phyloP scores from a whole-genome alignment of 768 basidiomycete species.

The Suillus plorans region DNA sequence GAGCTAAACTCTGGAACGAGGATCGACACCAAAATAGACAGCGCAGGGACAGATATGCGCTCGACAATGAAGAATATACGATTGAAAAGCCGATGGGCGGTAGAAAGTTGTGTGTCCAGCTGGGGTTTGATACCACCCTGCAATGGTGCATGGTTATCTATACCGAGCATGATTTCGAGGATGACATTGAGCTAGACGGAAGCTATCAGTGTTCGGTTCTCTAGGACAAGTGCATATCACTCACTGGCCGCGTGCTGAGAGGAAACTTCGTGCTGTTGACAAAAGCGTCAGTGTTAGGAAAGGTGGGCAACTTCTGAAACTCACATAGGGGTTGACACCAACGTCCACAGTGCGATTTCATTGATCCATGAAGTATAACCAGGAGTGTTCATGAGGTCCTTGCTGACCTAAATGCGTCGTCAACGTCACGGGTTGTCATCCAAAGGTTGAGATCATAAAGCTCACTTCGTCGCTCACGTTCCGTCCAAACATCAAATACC shows the following conservation, averaged over 20 bases:
- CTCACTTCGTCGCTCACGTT: conserved; percentile 77
- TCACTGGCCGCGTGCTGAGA: conserved; percentile 74
- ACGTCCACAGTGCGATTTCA: conserved; percentile 76
- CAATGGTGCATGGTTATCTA: conserved; percentile 42
- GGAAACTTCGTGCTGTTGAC: conserved; percentile 79
- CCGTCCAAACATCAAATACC: conserved; percentile 91
- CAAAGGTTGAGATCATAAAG: not conserved
- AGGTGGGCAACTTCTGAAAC: conserved; percentile 23
- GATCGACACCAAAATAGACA: conserved; percentile 71
- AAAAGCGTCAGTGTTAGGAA: not conserved
- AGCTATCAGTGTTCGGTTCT: not conserved
- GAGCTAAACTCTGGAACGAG: conserved; percentile 77
- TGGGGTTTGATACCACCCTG: conserved; percentile 26
- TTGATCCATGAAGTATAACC: conserved; percentile 76
- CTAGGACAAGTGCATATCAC: conserved; percentile 21
- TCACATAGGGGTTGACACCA: conserved; percentile 76
- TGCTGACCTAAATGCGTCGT: conserved; percentile 60
- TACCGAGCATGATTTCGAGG: conserved; percentile 72
- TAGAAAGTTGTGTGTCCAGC: conserved; percentile 16
- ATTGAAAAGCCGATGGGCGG: conserved; percentile 27
- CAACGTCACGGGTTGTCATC: not conserved
- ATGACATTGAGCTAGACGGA: conserved; percentile 69
- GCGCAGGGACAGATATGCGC: conserved; percentile 54
- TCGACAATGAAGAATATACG: conserved; percentile 48
- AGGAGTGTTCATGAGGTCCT: conserved; percentile 69